Evolutionary conservation across 1,284 basidiomycete species (phyloP), one percentile per base, ranked within the genome.

Genomic region (Pterula multifida): DNA sequence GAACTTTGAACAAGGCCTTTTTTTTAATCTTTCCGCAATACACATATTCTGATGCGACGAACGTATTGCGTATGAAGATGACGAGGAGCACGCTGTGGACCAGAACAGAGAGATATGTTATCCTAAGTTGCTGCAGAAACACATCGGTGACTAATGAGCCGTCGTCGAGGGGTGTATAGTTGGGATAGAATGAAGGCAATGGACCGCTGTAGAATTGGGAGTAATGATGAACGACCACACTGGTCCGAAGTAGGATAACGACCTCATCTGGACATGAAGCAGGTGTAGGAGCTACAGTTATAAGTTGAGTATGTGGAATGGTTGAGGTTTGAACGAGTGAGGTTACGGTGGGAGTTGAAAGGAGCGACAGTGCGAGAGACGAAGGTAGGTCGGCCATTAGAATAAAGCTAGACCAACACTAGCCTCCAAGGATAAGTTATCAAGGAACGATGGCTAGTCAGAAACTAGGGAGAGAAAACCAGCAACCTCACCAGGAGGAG

Each of bases 121-220:
- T 57, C 15, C 53, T 51, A 3, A 76, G 60, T 52, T 79, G 75
- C 3, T 67, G 51, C 19, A 65, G 57, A 56, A 75, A 72, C 6
- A 73, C 67, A 1, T 70, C 60, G 6, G 78, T 68, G 17, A 81
- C 55, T 35, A 83, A 71, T n/a, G 80, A 80, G 22, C 79, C 80
- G 58, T 82, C 80, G 6, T 59, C 55, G 25, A 76, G 66, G n/a
- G 73, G 58, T 24, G 63, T 55, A 58, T 78, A 81, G 13, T 61
- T 54, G 1, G 78, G 76, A 24, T 61, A 62, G 52, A 80, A 81
- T 21, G 69, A 61, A 11, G 61, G 49, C 46, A 76, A 68, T 24
- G 74, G 67, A 1, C 59, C 57, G 26, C 61, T 49, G 57, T 77
- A 79, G 61, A 66, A 77, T 9, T 60, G 60, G 51, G 61, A 50